Percentiles rank a stretch among this genome's conserved stretches.
Conservation (phyloP, 2,329 filamentous ascomycete species). For the Emydomyces testavorans region DNA sequence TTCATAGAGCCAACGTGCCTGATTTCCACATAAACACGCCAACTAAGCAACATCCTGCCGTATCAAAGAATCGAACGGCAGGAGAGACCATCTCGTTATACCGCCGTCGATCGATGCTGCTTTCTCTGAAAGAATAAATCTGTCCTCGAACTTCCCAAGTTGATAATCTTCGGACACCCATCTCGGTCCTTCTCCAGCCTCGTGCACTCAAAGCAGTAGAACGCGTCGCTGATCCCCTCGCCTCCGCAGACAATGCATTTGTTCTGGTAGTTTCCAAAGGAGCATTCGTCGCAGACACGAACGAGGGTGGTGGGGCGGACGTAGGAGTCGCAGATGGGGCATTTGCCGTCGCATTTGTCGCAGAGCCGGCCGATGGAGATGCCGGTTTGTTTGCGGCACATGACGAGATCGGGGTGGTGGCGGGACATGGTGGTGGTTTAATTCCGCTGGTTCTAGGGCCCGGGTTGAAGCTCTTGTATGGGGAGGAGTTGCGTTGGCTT, state of each 20-base stretch:
- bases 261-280: slow-evolving; percentile 99
- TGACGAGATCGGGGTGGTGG: slow-evolving; percentile 95
- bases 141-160: slow-evolving; percentile 86
- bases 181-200: slow-evolving; percentile 92
- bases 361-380: slow-evolving; percentile 97
- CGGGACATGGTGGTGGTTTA: slow-evolving; percentile 57
- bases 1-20: neutral
- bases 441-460: no score
- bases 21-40: neutral
- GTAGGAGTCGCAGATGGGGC: slow-evolving; percentile 97
- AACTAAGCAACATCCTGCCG: no score
- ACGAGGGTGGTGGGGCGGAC: slow-evolving; percentile 94
- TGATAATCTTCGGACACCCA: slow-evolving; percentile 98
- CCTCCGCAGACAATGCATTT: slow-evolving; percentile 98
- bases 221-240: slow-evolving; percentile 94
- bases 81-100: neutral
- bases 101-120: slow-evolving; percentile 21
- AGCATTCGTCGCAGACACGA: slow-evolving; percentile 98
- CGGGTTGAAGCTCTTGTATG: no score
- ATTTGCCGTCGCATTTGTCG: slow-evolving; percentile 99
- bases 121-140: slow-evolving; percentile 76
- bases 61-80: neutral
- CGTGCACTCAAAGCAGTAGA: slow-evolving; percentile 99
- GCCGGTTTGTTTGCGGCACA: slow-evolving; percentile 97
- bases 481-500: no score